Base-by-base conservation (phyloP, 2,329 filamentous ascomycete species). In the Colletotrichum sp. region DNA sequence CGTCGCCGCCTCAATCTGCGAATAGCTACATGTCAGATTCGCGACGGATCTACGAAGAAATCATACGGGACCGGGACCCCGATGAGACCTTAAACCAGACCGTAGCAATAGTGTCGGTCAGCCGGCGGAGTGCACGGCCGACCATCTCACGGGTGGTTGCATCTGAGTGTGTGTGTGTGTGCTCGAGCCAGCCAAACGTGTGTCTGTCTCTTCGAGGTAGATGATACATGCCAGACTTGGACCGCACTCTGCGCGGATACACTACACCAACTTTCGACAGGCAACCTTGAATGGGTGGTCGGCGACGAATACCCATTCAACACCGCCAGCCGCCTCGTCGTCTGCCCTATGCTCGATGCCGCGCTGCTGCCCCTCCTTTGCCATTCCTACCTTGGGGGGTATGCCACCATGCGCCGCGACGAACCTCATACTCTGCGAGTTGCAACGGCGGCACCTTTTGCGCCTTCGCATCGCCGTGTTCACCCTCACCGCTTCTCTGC, bases 261-360 rank as follows among this genome's bases (percentile, higher is more conserved):
- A 15, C 32, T 36, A 72, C 52, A 62, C 39, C 55, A 30, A 36
- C 32, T 30, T 28, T 15, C 15, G 67, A 16, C 63, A 21, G 68
- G 64, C 64, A n/a, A 59, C n/a, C n/a, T 18, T 32, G 44, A 55
- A 49, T 52, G 57, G 57, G 70, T 64, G 70, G 49, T 44, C 39
- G 62, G 68, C 63, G 52, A 67, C 21, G 55, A 62, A 24, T 62
- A 34, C 24, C 32, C 26, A 66, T 68, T 68, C 55, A 72, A 68
- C 63, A 32, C 64, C 39, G 69, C 57, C 72, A 67, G 39, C 69
- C 69, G 64, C 73, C 62, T 30, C 62, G 32, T 62, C 62, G 49
- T 68, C 63, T 72, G 69, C 64, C 70, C 32, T 73, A 59, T 52
- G 63, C 21, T 63, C 57, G 57, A 64, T 92, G 63, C 39, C 73